Evolutionary conservation across 306 rosid genomes (phyloP), one percentile per base, ranked within the genome.

Genomic region (Cucurbita ficifolia): DNA sequence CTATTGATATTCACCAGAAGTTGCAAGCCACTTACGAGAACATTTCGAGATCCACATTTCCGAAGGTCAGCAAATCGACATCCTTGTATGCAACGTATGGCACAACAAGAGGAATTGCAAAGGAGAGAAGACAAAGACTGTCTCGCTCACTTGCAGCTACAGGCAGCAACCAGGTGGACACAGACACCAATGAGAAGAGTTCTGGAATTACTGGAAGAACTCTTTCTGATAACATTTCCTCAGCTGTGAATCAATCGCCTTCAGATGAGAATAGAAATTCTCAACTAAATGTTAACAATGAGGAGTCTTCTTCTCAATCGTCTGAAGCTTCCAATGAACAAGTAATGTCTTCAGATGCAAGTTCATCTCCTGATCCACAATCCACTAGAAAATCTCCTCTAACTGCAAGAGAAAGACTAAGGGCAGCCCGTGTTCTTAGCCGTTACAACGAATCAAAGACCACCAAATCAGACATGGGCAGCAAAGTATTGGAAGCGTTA

Each of bases 371-470:
- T 14, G 75, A 62, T 39, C 68, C 40, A 14, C 86, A 77, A 76
- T 58, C 86, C 54, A 75, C 53, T 5, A 86, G 81, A 78, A 82
- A 83, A 69, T 77, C 87, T 1, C 77, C 96, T 13, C 52, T 87
- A 49, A 88, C 92, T 1, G 92, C 92, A 43, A 86, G 90, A 81
- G 98, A 93, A 79, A 87, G 96, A 79, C 79, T 93, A 71, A 88
- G 86, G 79, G 97, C 92, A 5, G 97, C 97, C 56, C 90, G 96
- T 72, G 90, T 83, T 69, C 79, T 86, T 10, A 80, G 73, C 72
- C 90, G 86, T 54, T 82, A 85, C 76, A 74, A 80, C 1, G 92
- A 93, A 73, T 43, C 90, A 17, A 88, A 83, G 77, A 65, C 87
- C 24, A 18, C 91, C 22, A 87, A 88, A 74, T 75, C 90, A 62